Conservation (phyloP, 2,329 filamentous ascomycete genomes). For the Ilyonectria robusta region DNA sequence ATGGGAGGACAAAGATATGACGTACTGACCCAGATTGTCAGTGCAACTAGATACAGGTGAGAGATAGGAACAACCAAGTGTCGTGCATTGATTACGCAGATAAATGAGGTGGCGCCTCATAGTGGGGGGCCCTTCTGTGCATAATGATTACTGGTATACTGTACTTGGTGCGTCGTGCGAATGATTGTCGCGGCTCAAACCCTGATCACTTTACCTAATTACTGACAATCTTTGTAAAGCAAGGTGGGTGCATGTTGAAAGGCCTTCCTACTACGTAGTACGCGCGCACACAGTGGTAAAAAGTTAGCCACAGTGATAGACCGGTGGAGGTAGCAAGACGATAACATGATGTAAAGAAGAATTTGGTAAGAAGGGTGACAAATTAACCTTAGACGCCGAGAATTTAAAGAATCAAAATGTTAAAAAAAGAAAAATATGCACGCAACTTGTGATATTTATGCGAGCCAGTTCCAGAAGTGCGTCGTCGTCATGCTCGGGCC, state of each 20-base stretch:
- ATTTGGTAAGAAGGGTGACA: neutral
- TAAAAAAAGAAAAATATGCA: neutral
- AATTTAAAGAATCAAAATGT: too few species aligned
- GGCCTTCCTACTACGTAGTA: neutral
- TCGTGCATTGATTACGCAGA: neutral
- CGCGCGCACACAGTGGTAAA: neutral
- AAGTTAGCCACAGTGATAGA: neutral
- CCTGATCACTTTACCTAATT: neutral
- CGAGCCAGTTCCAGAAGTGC: neutral
- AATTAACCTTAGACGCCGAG: neutral
- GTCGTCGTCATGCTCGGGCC: slow-evolving; percentile 4
- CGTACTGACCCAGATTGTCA: neutral
- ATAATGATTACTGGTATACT: neutral
- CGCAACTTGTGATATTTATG: neutral
- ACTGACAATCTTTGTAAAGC: neutral
- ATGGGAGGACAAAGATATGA: neutral
- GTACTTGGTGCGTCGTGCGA: neutral
- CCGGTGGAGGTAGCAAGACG: too few species aligned
- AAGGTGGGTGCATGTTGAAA: neutral
- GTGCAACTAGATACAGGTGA: neutral
- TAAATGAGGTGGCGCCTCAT: neutral
- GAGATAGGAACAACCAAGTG: neutral
- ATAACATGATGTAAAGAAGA: too few species aligned
- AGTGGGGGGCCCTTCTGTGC: neutral
- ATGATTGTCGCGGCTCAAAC: neutral